Base-by-base conservation (phyloP, 2,329 filamentous ascomycete species). In the Ophiostoma quercus region DNA sequence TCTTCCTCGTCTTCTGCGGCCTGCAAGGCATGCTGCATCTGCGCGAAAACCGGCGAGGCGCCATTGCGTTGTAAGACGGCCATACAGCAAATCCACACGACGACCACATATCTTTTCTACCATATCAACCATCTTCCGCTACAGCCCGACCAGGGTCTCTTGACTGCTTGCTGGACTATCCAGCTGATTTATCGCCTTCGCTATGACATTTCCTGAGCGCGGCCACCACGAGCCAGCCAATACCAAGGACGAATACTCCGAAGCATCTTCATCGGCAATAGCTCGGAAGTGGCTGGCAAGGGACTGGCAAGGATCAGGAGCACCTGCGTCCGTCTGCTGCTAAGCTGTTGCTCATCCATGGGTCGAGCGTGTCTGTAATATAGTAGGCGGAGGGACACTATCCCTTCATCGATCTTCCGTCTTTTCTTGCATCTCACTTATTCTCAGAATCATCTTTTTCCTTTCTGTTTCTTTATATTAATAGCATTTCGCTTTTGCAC, bases 1-100 rank as follows among this genome's bases (percentile, higher is more conserved):
- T 85, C 22, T 98, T 98, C 84, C 86, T 97, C 70, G 84, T 96
- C 67, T 97, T 96, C 82, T 98, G 94, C 80, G 91, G 90, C 71
- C 87, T 94, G 74, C 94, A 98, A 79, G 94, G 93, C 73, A 87
- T 91, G 77, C 85, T 97, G 72, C 93, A 98, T 80, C 81, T 92
- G 76, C 89, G 92, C 79, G 90, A 94, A 79, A 92, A 88, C 80
- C 86, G 91, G 79, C 85, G 91, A 78, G 94, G 94, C 73, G 90
- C 92, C 72, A 97, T 97, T 81, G 88, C 90, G 19, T 65, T 65
- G 62, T 65, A 65, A 29, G 34, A 39, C 12, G 32, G 11, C 34
- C 8, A 22, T 25, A 12, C 32, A n/a, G 25, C 19, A 6, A 43
- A n/a, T 7, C 43, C 43, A 47, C 43, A 19, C 16, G 43, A 47